Base-by-base conservation (phyloP, 2,329 filamentous ascomycete genomes). In the Claviceps humidiphila region DNA sequence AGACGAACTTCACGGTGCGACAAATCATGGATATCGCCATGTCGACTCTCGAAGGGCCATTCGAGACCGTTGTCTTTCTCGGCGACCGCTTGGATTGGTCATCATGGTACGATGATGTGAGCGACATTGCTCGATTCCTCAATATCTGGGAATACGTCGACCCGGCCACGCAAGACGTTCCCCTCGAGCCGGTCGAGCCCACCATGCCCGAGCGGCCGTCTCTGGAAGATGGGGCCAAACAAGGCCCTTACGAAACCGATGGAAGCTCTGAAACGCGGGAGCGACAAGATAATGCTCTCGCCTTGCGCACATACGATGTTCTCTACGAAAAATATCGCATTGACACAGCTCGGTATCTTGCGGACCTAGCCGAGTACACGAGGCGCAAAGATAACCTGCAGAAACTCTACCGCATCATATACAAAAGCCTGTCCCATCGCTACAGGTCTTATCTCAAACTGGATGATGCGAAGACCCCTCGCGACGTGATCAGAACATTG, bases 131-230 rank as follows among this genome's bases (percentile, higher is more conserved):
- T 22, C 51, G 34, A 14, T 34, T 50, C 4, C 30, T 49, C n/a
- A 26, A 48, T 7, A 17, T 57, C 16, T 58, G 56, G 56, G 16
- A 45, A 6, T 58, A 53, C 26, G 54, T 57, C 45, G 38, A 58
- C 34, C 55, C 56, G 6, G 49, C 50, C 24, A 22, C 41, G 34
- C 38, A 38, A 37, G 13, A 17, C 26, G 38, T 45, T 13, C 50
- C 53, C 42, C 40, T 9, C 24, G 24, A 39, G 47, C 55, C 53
- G 7, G 22, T 14, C n/a, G 46, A 49, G 17, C 55, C 55, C 1
- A 14, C 38, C 16, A 6, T 50, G 2, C 56, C 56, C 1, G 22
- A n/a, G 4, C 37, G 43, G n/a, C 55, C 55, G 14, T 8, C 40
- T 2, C 45, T 57, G 38, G 47, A 49, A 5, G 2, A 7, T 3